A percentile compares a stretch with the other conserved stretches of the same genome.
These are phyloP conservation scores for Quercus dentata DNA, from an alignment of 306 rosid genomes.

Conservation along the genomic window DNA sequence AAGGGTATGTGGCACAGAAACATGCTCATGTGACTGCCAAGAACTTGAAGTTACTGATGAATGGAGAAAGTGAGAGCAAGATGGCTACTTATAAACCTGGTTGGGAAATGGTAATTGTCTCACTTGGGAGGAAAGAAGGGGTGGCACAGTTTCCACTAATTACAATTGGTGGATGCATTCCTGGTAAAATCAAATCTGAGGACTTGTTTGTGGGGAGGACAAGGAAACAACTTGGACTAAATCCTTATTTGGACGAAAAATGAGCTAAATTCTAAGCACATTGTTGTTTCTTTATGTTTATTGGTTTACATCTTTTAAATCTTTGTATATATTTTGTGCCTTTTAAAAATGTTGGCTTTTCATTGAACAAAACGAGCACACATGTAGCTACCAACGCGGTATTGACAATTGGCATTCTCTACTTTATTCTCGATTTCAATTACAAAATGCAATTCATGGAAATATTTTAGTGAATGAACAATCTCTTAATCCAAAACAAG, in stretches of 20 bases:
- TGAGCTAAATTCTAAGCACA: background rate
- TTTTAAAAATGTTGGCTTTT: background rate
- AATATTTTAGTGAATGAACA: too few relatives aligned
- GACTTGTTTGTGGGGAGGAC: constrained; percentile 81
- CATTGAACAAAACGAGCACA: background rate
- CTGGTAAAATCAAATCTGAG: constrained; percentile 69
- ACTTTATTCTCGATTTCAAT: too few relatives aligned
- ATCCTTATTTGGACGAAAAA: constrained; percentile 6
- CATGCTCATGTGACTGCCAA: constrained; percentile 65
- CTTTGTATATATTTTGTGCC: too few relatives aligned
- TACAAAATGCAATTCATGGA: too few relatives aligned
- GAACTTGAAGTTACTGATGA: constrained; percentile 53
- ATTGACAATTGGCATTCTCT: too few relatives aligned
- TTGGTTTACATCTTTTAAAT: background rate
- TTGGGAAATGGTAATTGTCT: constrained; percentile 45
- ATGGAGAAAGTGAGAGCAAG: constrained; percentile 40
- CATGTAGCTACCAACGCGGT: too few relatives aligned
- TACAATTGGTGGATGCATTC: constrained; percentile 57
- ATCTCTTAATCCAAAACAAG: too few relatives aligned
- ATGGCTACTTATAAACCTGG: constrained; percentile 44
- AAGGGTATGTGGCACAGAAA: constrained; percentile 66
- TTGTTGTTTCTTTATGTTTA: background rate
- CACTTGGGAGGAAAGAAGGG: constrained; percentile 71
- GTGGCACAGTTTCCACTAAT: constrained; percentile 65
- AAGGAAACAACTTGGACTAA: constrained; percentile 63